Evolutionary conservation across 1,139 yeast genomes (phyloP).

Genomic region (Insectozyma bohioensis): DNA sequence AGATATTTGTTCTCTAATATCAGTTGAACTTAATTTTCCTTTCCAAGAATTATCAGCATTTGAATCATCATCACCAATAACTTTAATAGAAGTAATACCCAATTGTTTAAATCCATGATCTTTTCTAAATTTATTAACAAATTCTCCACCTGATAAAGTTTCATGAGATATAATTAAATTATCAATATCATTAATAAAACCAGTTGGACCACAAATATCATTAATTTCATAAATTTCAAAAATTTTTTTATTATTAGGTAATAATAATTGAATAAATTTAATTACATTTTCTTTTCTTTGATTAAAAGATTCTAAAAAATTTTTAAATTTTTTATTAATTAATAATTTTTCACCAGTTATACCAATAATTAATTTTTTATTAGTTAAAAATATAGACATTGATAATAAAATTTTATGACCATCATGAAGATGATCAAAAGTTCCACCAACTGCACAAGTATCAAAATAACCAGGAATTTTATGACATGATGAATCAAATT

Average conservation of each 20-base stretch:
- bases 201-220: constrained; percentile 96
- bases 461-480: constrained; percentile 6
- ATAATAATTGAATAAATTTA: constrained; percentile 40
- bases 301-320: constrained; percentile 60
- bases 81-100: constrained; percentile 60
- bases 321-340: constrained; percentile 70
- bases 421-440: constrained; percentile 94
- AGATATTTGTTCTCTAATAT: constrained; percentile 30
- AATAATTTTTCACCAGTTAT: constrained; percentile 79
- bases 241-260: constrained; percentile 39
- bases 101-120: constrained; percentile 57
- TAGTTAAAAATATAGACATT: constrained; percentile 64
- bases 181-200: constrained; percentile 69
- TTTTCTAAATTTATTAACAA: constrained; percentile 63
- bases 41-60: constrained; percentile 50
- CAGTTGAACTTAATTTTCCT: constrained; percentile 85
- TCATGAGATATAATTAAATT: constrained; percentile 82
- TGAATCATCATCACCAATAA: constrained; percentile 60
- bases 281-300: constrained; percentile 48
- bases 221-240: constrained; percentile 57
- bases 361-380: constrained; percentile 65
- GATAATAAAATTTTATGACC: constrained; percentile 90
- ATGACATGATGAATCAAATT: not conserved
- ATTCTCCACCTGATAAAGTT: constrained; percentile 71
- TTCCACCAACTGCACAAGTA: constrained; percentile 81